Evolutionary conservation across 805 yeast species (phyloP), one percentile per base, ranked within the genome.

Genomic region (Yarrowia hollandica): DNA sequence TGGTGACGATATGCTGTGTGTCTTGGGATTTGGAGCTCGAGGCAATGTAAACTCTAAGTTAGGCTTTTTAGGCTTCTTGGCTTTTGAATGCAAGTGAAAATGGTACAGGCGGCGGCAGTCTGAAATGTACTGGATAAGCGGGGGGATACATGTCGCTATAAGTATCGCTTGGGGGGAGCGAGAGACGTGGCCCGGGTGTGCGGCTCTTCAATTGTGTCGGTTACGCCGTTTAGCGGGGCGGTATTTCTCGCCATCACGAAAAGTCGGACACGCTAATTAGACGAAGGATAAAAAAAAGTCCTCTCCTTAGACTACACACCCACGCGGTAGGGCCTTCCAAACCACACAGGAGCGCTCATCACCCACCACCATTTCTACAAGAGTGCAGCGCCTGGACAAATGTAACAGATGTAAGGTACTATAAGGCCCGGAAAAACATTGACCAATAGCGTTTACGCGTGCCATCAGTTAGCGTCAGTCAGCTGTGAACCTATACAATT

Each of bases 71-170:
- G 52, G 26, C 25, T 30, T n/a, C 37, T 46, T 31, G 35, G 38
- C 38, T 28, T 30, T 42, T n/a, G n/a, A 35, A 28, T 42, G 50
- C 34, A 30, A 23, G 42, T 37, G 44, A 12, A n/a, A n/a, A n/a
- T n/a, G n/a, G n/a, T n/a, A 21, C 26, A 16, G 46, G 10, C 50
- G 52, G 52, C 52, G 39, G 39, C 55, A 48, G 55, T 31, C 55
- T 48, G 39, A 48, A 48, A 48, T 31, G 39, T 46, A 46, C 54
- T 22, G 52, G 39, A 48, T 48, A 48, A 48, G 55, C 55, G 39
- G 39, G 52, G 52, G 22, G 25, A 19, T 14, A 26, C 50, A 42
- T 42, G 50, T 14, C 22, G 16, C 18, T 44, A 30, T 46, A 30
- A 30, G 37, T 30, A 31, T 4, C 23, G 14, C 16, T 16, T 7